These are phyloP conservation scores for Pseudozyma flocculosa DNA, from an alignment of 1,284 basidiomycete genomes.

Conservation along the genomic window DNA sequence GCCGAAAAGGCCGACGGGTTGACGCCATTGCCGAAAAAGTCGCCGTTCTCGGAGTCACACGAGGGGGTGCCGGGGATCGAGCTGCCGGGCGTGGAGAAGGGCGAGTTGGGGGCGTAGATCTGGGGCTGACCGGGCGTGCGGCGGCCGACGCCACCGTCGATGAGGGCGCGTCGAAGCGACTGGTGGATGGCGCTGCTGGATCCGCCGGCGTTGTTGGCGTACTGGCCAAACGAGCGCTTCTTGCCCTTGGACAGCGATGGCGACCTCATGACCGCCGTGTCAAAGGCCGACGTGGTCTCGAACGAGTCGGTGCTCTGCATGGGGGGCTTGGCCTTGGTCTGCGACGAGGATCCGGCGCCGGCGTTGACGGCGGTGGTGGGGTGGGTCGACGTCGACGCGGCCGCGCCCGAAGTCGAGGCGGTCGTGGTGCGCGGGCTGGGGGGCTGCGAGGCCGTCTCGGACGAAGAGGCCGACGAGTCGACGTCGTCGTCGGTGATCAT, in stretches of 20 bases:
- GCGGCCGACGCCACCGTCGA: conserved; percentile 52
- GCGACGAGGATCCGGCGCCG: conserved; percentile 1
- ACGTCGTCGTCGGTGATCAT: conserved; percentile 50
- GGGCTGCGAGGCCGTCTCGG: conserved; percentile 42
- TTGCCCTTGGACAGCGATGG: conserved; percentile 46
- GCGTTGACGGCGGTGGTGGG: conserved; percentile 9
- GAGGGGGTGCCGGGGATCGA: conserved; percentile 53
- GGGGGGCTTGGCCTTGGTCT: conserved; percentile 10
- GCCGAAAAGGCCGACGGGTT: conserved; percentile 52
- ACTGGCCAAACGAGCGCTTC: conserved; percentile 55
- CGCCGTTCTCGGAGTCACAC: conserved; percentile 44
- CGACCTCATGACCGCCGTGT: conserved; percentile 49
- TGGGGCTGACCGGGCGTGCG: conserved; percentile 36
- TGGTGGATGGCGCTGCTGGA: conserved; percentile 25
- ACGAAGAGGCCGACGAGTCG: conserved; percentile 39
- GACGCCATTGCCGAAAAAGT: conserved; percentile 43
- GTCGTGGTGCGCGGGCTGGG: conserved; percentile 43
- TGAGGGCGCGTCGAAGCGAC: conserved; percentile 52
- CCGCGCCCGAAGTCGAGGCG: conserved; percentile 10
- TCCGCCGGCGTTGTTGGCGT: conserved; percentile 29
- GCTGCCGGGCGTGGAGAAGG: conserved; percentile 54
- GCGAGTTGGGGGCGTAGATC: conserved; percentile 53
- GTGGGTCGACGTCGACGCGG: conserved; percentile 8
- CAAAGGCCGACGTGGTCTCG: conserved; percentile 50
- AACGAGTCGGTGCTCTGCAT: conserved; percentile 17